Percentiles rank a stretch among this genome's conserved stretches.
phyloP scores from a whole-genome alignment of 257 asterid species.

The Anisodus acutangulus region DNA sequence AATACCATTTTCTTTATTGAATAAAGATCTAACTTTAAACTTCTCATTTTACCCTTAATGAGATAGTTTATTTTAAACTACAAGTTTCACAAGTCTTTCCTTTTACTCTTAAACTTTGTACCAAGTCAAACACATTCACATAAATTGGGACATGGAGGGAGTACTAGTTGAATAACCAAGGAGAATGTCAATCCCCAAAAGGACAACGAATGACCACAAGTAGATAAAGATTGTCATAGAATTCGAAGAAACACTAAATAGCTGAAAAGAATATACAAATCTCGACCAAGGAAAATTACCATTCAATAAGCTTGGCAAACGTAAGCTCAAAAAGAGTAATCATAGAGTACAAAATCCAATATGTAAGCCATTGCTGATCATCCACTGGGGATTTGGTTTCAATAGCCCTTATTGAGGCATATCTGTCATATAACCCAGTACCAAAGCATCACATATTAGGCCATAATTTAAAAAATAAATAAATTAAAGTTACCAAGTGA shows the following conservation, averaged over 20 bases:
- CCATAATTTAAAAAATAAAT: not conserved
- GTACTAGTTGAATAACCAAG: not conserved
- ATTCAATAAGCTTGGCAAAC: constrained; percentile 82
- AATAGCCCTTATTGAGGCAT: constrained; percentile 93
- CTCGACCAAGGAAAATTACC: constrained; percentile 47
- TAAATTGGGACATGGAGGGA: no score
- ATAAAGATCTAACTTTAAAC: no score
- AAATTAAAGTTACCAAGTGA: not conserved
- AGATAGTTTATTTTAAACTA: no score
- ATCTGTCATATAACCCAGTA: constrained; percentile 50
- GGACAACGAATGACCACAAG: not conserved
- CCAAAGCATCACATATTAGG: not conserved
- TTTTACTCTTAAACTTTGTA: no score
- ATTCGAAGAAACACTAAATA: not conserved
- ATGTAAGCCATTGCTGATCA: constrained; percentile 99
- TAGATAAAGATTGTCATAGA: not conserved
- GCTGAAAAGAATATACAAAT: not conserved
- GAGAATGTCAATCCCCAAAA: not conserved
- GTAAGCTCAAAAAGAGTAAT: constrained; percentile 95
- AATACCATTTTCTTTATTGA: no score
- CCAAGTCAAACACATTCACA: no score
- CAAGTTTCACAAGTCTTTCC: no score
- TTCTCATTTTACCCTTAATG: no score
- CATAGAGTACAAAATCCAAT: constrained; percentile 98
- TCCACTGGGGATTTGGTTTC: constrained; percentile 85